Conservation (phyloP, 225 moss, liverwort and hornwort species). For the Sphagnum tenellum region DNA sequence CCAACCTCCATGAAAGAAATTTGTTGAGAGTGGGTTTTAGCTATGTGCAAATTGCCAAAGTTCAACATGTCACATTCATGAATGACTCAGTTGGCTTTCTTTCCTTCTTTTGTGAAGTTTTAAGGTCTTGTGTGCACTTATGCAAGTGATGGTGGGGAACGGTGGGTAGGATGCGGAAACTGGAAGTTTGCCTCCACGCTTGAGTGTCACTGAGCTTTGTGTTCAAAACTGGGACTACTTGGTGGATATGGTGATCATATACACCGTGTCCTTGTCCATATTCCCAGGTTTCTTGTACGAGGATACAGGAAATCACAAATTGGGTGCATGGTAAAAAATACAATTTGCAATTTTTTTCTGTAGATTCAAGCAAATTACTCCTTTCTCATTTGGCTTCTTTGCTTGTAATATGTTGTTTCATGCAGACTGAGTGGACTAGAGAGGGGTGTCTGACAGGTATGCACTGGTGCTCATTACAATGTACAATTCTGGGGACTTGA, state of each 20-base stretch:
- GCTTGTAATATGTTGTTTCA: too few species aligned
- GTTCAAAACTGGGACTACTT: slow-evolving; percentile 64
- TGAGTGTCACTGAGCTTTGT: slow-evolving; percentile 48
- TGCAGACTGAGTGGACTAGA: neutral
- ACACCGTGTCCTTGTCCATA: slow-evolving; percentile 66
- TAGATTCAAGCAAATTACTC: too few species aligned
- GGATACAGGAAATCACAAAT: slow-evolving; percentile 65
- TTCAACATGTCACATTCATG: too few species aligned
- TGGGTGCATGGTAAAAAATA: slow-evolving; percentile 62
- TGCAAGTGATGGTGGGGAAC: neutral
- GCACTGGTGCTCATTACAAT: slow-evolving; percentile 64
- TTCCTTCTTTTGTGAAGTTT: neutral
- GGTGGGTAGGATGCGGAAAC: slow-evolving; percentile 68
- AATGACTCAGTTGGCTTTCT: neutral
- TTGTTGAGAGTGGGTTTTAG: too few species aligned
- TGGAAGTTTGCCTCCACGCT: slow-evolving; percentile 26
- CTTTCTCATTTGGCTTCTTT: neutral
- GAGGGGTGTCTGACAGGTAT: slow-evolving; percentile 44
- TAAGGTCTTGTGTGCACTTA: neutral
- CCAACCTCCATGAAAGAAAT: slow-evolving; percentile 3
- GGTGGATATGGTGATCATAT: slow-evolving; percentile 58
- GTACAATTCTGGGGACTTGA: slow-evolving; percentile 66
- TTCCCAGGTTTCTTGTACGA: slow-evolving; percentile 91
- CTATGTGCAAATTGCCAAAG: too few species aligned
- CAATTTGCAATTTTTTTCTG: neutral